Evolutionary conservation across 2,329 filamentous ascomycete genomes (phyloP).

Genomic region (Dactylellina sp.): DNA sequence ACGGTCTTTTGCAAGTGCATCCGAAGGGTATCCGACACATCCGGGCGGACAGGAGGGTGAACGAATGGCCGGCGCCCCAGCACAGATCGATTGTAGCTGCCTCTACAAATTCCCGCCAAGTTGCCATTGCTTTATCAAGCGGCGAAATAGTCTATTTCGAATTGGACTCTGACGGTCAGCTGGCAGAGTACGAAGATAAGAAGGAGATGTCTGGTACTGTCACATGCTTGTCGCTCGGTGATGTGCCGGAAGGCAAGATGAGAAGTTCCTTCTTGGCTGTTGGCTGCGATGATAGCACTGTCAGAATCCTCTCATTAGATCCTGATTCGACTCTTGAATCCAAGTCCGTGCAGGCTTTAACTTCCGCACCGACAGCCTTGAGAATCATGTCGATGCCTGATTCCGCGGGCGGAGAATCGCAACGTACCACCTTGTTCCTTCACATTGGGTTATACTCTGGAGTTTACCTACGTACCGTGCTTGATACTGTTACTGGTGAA

Average conservation of each 20-base stretch:
- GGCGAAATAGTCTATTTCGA: conserved; percentile 99
- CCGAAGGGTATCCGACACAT: conserved; percentile 97
- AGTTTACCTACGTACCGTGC: conserved; percentile 91
- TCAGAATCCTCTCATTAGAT: conserved; percentile 89
- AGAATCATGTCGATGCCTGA: conserved; percentile 97
- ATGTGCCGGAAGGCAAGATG: conserved; percentile 88
- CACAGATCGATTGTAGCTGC: conserved; percentile 90
- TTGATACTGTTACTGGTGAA: conserved; percentile 96
- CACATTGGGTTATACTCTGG: conserved; percentile 97
- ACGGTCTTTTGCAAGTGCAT: conserved; percentile 92
- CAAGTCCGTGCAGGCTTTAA: conserved; percentile 93
- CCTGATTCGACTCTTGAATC: conserved; percentile 90
- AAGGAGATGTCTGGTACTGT: conserved; percentile 96
- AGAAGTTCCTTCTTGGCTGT: conserved; percentile 94
- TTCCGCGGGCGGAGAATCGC: conserved; percentile 76
- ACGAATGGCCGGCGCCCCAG: conserved; percentile 92
- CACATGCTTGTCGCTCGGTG: conserved; percentile 91
- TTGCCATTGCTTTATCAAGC: conserved; percentile 91
- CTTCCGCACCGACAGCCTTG: conserved; percentile 86
- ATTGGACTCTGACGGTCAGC: conserved; percentile 88
- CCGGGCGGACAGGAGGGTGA: conserved; percentile 78
- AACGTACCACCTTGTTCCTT: conserved; percentile 85
- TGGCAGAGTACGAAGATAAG: conserved; percentile 94
- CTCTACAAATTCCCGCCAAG: conserved; percentile 90
- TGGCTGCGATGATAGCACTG: conserved; percentile 95